Base-by-base conservation (phyloP, 306 rosid species). In the Castanopsis chinensis region DNA sequence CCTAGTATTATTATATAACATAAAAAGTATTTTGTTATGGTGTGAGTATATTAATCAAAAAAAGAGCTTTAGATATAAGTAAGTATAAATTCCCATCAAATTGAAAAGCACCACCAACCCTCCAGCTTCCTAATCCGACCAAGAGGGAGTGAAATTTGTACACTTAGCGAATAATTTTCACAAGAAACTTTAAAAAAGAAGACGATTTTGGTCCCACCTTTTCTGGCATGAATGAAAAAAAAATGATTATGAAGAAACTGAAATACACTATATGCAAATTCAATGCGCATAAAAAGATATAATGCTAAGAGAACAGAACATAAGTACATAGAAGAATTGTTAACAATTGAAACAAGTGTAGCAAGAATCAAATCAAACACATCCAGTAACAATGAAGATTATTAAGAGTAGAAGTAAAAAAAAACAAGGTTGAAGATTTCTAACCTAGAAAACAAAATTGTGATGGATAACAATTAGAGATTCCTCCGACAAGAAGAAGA, bases 401-500 rank as follows among this genome's bases (percentile, higher is more conserved):
- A 20, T 37, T 30, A 27, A 43, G 57, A 37, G 49, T 18, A 52
- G 33, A 27, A 3, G 45, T 28, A 7, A 76, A 76, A 59, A 37
- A 3, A 12, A 55, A 57, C n/a, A 55, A 53, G 58, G 13, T 6
- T 58, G 12, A 55, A 6, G 18, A 35, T 33, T 69, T 77, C 54
- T 37, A 15, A 78, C 81, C 81, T 37, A 69, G 81, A 37, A 37
- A 37, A 32, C 57, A 74, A 33, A 11, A 7, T 18, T 33, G 15
- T 19, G n/a, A 49, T 32, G 4, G n/a, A 67, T 32, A 67, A 33
- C 52, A 14, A 52, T 71, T 30, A 20, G 8, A 67, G 57, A 33
- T 33, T 33, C 67, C 28, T 30, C 33, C 20, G 3, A 78, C 55
- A 35, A 68, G 75, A 69, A 23, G 69, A 77, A 69, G 5, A 10